Conservation (phyloP, 2,329 filamentous ascomycete species). For the Neonectria ditissima region DNA sequence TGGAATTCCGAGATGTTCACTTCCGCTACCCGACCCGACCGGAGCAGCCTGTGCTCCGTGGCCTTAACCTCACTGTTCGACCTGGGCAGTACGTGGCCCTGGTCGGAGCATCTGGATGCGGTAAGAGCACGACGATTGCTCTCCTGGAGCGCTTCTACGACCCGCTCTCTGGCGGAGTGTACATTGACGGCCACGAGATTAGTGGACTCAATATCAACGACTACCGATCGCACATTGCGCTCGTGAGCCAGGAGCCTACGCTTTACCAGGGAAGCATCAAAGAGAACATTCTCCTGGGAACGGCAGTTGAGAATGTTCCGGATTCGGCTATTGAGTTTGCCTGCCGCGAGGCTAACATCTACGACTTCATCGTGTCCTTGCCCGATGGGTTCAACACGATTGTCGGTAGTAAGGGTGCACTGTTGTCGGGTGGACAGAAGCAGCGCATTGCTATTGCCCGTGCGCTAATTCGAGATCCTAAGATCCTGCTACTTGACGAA, state of each 20-base stretch:
- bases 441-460: conserved; percentile 95
- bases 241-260: conserved; percentile 95
- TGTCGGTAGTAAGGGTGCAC: conserved; percentile 86
- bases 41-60: conserved; percentile 91
- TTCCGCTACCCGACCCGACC: conserved; percentile 94
- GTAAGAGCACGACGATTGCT: conserved; percentile 93
- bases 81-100: conserved; percentile 89
- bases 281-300: conserved; percentile 90
- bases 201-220: conserved; percentile 84
- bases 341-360: conserved; percentile 91
- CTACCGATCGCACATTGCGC: conserved; percentile 84
- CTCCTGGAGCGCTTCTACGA: conserved; percentile 96
- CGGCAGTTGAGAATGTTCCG: conserved; percentile 72
- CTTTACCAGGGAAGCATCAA: conserved; percentile 92
- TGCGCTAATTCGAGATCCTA: conserved; percentile 89
- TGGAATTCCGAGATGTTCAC: conserved; percentile 93
- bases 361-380: conserved; percentile 88
- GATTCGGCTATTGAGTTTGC: conserved; percentile 81
- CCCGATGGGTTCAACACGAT: conserved; percentile 88
- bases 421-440: conserved; percentile 92
- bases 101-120: conserved; percentile 93
- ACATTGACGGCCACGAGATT: conserved; percentile 86
- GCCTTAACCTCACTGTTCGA: conserved; percentile 78
- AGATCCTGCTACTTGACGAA: conserved; percentile 86
- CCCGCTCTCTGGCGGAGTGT: conserved; percentile 81